Base-by-base conservation (phyloP, 768 basidiomycete species). In the Termitomyces sp. region DNA sequence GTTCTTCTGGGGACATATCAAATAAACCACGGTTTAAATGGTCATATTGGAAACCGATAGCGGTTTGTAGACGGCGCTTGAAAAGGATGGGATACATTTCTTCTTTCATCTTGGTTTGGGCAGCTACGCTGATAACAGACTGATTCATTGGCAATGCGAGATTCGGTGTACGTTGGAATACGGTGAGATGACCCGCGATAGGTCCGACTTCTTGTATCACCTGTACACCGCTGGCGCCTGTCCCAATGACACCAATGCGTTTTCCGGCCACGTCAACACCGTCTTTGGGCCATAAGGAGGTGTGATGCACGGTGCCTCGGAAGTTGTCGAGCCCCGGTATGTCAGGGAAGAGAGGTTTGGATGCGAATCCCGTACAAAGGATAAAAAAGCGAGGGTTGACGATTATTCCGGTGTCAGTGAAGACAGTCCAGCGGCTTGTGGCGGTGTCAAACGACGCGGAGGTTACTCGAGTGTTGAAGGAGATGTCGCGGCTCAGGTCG, bases 151-250 rank as follows among this genome's bases (percentile, higher is more conserved):
- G 63, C 16, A 70, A 31, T 0, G 68, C 65, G 31, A 66, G 57
- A 37, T 68, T 68, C 5, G 68, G 66, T 9, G 69, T 70, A 15
- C 69, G 69, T 51, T 70, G 69, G 61, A 68, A 70, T n/a, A 70
- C 69, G 13, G 66, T 66, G 33, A 70, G 62, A 41, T 69, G 63
- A 5, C 54, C 30, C 4, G 64, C 65, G 18, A 64, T 20, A 6
- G 65, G 63, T 1, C 67, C 69, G 7, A 54, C 53, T 41, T 67
- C 65, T 50, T 70, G 66, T n/a, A 70, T 50, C 20, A 70, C 55
- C 34, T 70, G 69, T 9, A 70, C 68, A 15, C 68, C 69, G 24
- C 61, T 68, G 11, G 69, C 68, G 0, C 69, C 49, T 1, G 49
- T 50, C 15, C 49, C 49, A 34, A 50, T 34, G 20, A 70, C 60